Evolutionary conservation across 2,329 filamentous ascomycete genomes (phyloP), one percentile per base, ranked within the genome.

Genomic region (Colletotrichum falcatum): DNA sequence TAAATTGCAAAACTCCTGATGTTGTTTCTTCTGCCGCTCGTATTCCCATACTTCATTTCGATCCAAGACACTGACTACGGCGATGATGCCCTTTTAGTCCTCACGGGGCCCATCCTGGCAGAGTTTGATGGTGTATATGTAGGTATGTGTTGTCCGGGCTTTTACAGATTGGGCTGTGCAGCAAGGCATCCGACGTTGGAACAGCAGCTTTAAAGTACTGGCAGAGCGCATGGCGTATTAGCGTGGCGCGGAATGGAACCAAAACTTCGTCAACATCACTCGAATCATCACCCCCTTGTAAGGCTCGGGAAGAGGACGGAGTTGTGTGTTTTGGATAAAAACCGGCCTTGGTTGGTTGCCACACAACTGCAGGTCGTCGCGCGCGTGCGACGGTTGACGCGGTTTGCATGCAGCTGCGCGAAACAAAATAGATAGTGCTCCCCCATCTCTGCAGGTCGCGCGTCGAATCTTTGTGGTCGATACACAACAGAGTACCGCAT

Each of bases 381-480:
- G 66, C 39, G 63, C 30, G 49, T 42, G 18, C 42, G 35, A 65
- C 44, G 23, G 35, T 26, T 69, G 26, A 37, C 61, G 49, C 54
- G 61, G 39, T 59, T 49, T 26, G 26, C 61, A 58, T 44, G 66
- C 44, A 68, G 66, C 54, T 39, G 37, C 70, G 51, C 61, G 63
- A 63, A 62, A 51, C 54, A 48, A 62, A 48, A 56, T 46, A 33
- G 44, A 65, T 49, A 42, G 53, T 26, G 66, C 42, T 65, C 56
- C 51, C 37, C 46, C 68, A 70, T 65, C 66, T 70, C 51, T 39
- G 58, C 42, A 62, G n/a, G 23, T 60, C 54, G 62, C 46, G 48
- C 61, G 49, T 49, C 11, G 33, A 33, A 26, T 39, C 33, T 26
- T 39, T n/a, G 35, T 39, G 23, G 33, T 33, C 23, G 14, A 39